Conservation (phyloP, 1,284 basidiomycete genomes). For the Apiotrichum montevideense region DNA sequence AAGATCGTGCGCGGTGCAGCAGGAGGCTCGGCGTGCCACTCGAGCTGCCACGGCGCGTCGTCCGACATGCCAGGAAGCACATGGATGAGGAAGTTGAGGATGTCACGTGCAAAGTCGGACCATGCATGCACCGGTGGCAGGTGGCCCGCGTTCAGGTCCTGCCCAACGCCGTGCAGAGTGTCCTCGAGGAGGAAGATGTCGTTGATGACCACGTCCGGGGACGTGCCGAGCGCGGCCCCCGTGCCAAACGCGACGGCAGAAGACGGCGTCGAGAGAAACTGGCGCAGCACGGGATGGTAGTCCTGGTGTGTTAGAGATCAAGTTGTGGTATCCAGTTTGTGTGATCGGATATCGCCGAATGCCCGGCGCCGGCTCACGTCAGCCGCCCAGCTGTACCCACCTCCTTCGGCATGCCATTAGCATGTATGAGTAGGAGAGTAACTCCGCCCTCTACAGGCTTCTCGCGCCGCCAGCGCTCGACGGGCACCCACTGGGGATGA, state of each 20-base stretch:
- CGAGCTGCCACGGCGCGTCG: slow-evolving; percentile 4
- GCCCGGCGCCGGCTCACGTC: no score
- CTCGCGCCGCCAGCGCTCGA: slow-evolving; percentile 16
- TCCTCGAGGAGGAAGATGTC: slow-evolving; percentile 79
- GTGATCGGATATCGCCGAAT: no score
- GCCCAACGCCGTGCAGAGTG: slow-evolving; percentile 69
- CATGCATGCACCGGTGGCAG: slow-evolving; percentile 46
- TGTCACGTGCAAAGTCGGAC: slow-evolving; percentile 45
- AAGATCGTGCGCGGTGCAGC: not conserved
- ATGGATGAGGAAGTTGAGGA: slow-evolving; percentile 45
- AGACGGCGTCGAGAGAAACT: slow-evolving; percentile 34
- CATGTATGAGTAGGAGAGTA: slow-evolving; percentile 67
- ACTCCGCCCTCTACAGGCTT: slow-evolving; percentile 42
- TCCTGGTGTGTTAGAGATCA: not conserved
- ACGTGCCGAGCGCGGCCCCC: not conserved
- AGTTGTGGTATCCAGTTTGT: no score
- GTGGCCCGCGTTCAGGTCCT: slow-evolving; percentile 56
- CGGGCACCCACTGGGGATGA: slow-evolving; percentile 42
- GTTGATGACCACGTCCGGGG: slow-evolving; percentile 49
- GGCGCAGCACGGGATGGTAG: slow-evolving; percentile 58
- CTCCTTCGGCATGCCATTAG: slow-evolving; percentile 78
- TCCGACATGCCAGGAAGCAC: slow-evolving; percentile 39
- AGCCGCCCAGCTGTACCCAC: slow-evolving; percentile 43
- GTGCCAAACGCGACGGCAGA: slow-evolving; percentile 4
- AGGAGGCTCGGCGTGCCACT: not conserved